Evolutionary conservation across 2,329 filamentous ascomycete species (phyloP).

Genomic region (Colletotrichum karsti): DNA sequence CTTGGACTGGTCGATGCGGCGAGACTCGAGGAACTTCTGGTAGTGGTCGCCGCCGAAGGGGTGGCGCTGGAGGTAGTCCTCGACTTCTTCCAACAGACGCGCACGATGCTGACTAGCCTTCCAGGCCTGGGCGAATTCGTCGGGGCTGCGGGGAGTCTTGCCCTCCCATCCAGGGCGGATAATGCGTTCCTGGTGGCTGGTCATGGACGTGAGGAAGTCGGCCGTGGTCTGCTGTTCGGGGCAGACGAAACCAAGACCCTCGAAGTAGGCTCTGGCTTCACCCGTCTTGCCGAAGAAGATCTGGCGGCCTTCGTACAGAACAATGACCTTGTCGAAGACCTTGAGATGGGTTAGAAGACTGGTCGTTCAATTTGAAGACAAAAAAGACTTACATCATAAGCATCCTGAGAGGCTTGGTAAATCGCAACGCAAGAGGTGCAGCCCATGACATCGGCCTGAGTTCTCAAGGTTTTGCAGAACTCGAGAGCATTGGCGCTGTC

Average conservation of each 20-base stretch:
- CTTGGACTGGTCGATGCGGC: slow-evolving; percentile 28
- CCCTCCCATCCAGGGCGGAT: slow-evolving; percentile 36
- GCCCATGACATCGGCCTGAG: slow-evolving; percentile 36
- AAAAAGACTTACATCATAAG: slow-evolving; percentile 52
- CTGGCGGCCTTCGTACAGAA: slow-evolving; percentile 73
- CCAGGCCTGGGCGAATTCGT: slow-evolving; percentile 40
- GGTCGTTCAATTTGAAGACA: fast-evolving
- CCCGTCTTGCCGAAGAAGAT: slow-evolving; percentile 72
- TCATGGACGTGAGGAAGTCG: slow-evolving; percentile 75
- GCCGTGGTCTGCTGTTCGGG: slow-evolving; percentile 69
- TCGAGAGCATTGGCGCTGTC: slow-evolving; percentile 29
- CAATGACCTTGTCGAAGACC: slow-evolving; percentile 72
- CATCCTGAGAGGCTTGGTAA: slow-evolving; percentile 70
- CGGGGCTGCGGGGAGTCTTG: slow-evolving; percentile 38
- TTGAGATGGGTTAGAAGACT: not conserved
- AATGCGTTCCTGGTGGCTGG: slow-evolving; percentile 38
- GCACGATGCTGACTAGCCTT: slow-evolving; percentile 35
- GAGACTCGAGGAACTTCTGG: slow-evolving; percentile 15
- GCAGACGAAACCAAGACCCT: slow-evolving; percentile 70
- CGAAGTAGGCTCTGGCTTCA: slow-evolving; percentile 71
- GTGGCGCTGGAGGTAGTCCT: slow-evolving; percentile 33
- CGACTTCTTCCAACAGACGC: slow-evolving; percentile 38
- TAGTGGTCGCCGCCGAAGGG: slow-evolving; percentile 22
- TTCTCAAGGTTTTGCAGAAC: slow-evolving; percentile 34
- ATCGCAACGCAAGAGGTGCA: slow-evolving; percentile 44